Evolutionary conservation across 2,329 filamentous ascomycete species (phyloP), one percentile per base, ranked within the genome.

Genomic region (Fusarium clavum): DNA sequence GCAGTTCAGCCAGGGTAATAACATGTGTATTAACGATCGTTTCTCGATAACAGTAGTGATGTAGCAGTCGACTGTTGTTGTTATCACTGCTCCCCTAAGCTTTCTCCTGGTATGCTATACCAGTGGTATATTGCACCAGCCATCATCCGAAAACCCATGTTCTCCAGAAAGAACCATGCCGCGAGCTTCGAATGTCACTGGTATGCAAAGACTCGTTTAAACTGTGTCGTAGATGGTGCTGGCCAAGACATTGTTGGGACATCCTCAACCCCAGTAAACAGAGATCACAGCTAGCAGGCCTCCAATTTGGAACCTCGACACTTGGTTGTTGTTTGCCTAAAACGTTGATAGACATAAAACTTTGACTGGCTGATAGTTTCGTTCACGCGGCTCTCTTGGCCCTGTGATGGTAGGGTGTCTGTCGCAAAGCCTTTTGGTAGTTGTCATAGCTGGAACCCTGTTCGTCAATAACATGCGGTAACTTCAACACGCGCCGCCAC

Each of bases 401-500:
- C 34, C 46, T 41, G 44, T 57, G 29, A 38, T 38, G 32, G 18
- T 30, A 32, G 51, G 40, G 38, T 32, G 20, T 34, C 16, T 13
- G 46, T 30, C 32, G 34, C 48, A 43, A 49, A 64, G 41, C 40
- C 46, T 30, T 20, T 55, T 55, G 61, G 61, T 44, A 12, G 44
- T 40, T 41, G 24, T 64, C 24, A 44, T 45, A 63, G 56, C 62
- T 43, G 52, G 22, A 57, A 43, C 47, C 51, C 32, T 45, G 24
- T 44, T 71, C 70, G 56, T 75, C 70, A 75, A 75, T 75, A 53
- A 61, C n/a, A 60, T 64, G 25, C 57, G 49, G 52, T 54, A 46
- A 49, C 57, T 29, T 29, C 52, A 30, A 57, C 73, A 75, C 71
- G 71, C 69, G 56, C 61, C 29, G 57, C 41, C 38, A 51, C 48